Base-by-base conservation (phyloP, 1,284 basidiomycete species). In the Xerocomus cyaneibrunnescens region DNA sequence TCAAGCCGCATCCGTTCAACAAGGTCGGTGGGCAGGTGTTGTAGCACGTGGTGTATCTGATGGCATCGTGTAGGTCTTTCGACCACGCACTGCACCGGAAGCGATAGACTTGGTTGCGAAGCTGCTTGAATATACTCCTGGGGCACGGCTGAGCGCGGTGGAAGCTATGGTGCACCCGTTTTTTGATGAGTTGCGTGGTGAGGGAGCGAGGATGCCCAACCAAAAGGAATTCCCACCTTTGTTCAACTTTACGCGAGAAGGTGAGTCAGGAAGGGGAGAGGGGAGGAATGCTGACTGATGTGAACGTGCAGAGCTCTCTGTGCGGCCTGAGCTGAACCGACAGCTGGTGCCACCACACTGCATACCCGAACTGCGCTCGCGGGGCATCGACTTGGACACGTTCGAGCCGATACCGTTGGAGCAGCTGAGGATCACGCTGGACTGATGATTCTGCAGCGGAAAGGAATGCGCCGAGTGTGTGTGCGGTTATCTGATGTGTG, bases 161-260 rank as follows among this genome's bases (percentile, higher is more conserved):
- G 92, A 98, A 74, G 94, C 94, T 7, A 90, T 95, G 84, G 84
- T 90, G 49, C 94, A 98, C 70, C 89, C 93, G 19, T 96, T 99
- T 86, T 99, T 99, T 70, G 94, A 99, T 70, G 96, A 99, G 73
- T 74, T 99, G 62, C 85, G 93, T 59, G 81, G 79, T 44, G 90
- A 94, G 66, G 94, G 93, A 1, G 87, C 91, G 37, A 86, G 87
- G 71, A 92, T 99, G 89, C 94, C 95, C 13, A 98, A 96, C 66
- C 96, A 96, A 57, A 94, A 94, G 72, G 92, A 95, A 43, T 90
- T 98, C 75, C 96, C 96, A 3, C 82, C 83, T 48, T 77, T 99
- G 57, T 99, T 99, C 75, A 85, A 99, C 77, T 98, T 97, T 71
- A 96, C 94, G 56, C 86, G 89, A 61, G 95, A 98, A 77, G 92